Conservation (phyloP, 2,329 filamentous ascomycete species). For the Raffaelea deltoideospora region DNA sequence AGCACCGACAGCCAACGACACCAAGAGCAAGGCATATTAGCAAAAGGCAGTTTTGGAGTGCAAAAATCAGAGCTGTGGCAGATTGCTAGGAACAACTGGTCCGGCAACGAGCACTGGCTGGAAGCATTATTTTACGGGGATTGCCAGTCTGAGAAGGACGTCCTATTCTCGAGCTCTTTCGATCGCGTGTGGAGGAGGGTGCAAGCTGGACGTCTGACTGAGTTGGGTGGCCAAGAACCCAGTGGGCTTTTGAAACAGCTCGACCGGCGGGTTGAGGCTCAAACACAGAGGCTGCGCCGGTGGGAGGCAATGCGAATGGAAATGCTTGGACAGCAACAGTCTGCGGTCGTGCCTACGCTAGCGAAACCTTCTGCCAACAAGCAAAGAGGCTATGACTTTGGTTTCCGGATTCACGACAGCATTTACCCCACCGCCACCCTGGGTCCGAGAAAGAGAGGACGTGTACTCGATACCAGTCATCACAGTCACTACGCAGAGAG, state of each 20-base stretch:
- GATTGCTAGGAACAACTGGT: constrained; percentile 58
- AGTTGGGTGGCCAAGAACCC: constrained; percentile 33
- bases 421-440: constrained; percentile 22
- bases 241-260: constrained; percentile 53
- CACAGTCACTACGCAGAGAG: constrained; percentile 27
- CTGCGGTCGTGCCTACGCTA: background rate
- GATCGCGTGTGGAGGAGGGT: constrained; percentile 57
- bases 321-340: constrained; percentile 24
- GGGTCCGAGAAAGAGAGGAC: too few species aligned
- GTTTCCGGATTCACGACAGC: constrained; percentile 35
- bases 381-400: constrained; percentile 33
- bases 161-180: constrained; percentile 51
- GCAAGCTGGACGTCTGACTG: constrained; percentile 38
- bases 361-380: constrained; percentile 10
- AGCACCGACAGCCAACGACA: too few species aligned
- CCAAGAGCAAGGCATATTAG: too few species aligned
- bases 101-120: constrained; percentile 61
- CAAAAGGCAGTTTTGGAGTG: too few species aligned
- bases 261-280: constrained; percentile 49
- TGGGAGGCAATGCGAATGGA: constrained; percentile 55
- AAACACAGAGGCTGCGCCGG: constrained; percentile 51
- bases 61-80: constrained; percentile 47
- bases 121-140: constrained; percentile 57
- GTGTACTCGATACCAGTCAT: too few species aligned
- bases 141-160: constrained; percentile 39